phyloP scores from a whole-genome alignment of 2,329 filamentous ascomycete genomes.

The Fusarium concolor region DNA sequence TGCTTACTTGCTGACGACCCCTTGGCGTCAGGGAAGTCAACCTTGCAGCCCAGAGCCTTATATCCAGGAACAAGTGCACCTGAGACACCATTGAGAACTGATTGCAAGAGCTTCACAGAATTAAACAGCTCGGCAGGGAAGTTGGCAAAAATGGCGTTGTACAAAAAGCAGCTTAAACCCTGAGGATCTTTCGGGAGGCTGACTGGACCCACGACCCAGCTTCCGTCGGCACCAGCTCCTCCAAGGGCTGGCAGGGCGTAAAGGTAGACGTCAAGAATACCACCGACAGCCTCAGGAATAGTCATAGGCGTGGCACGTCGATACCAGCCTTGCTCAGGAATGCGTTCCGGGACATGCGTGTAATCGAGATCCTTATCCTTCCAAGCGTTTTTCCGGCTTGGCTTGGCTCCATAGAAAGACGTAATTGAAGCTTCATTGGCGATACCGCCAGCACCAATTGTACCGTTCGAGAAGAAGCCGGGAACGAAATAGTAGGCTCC shows the following conservation, averaged over 20 bases:
- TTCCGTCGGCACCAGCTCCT: constrained; percentile 20
- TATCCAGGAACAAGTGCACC: constrained; percentile 9
- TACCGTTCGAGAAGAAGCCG: constrained; percentile 33
- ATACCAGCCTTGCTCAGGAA: constrained; percentile 30
- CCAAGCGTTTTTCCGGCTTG: constrained; percentile 16
- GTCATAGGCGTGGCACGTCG: constrained; percentile 29
- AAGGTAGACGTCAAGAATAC: constrained; percentile 23
- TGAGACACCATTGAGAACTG: constrained; percentile 10
- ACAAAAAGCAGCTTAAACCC: constrained; percentile 24
- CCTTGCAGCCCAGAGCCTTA: constrained; percentile 22
- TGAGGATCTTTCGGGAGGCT: constrained; percentile 7
- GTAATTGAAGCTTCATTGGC: constrained; percentile 31
- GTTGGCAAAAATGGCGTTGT: constrained; percentile 25
- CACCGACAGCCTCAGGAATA: constrained; percentile 19
- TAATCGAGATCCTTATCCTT: constrained; percentile 23
- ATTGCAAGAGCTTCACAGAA: constrained; percentile 11
- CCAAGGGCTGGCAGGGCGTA: constrained; percentile 20
- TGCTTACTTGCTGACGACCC: constrained; percentile 16
- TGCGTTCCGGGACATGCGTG: constrained; percentile 26
- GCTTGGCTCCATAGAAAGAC: constrained; percentile 30
- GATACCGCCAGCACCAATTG: constrained; percentile 24
- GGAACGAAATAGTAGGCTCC: constrained; percentile 28
- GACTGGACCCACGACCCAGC: constrained; percentile 14
- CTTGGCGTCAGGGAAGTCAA: constrained; percentile 24
- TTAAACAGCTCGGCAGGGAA: constrained; percentile 24